Percentiles rank a stretch among this genome's conserved stretches.
Evolutionary conservation across 805 yeast species (phyloP).

Genomic region (Lachancea nothofagi): DNA sequence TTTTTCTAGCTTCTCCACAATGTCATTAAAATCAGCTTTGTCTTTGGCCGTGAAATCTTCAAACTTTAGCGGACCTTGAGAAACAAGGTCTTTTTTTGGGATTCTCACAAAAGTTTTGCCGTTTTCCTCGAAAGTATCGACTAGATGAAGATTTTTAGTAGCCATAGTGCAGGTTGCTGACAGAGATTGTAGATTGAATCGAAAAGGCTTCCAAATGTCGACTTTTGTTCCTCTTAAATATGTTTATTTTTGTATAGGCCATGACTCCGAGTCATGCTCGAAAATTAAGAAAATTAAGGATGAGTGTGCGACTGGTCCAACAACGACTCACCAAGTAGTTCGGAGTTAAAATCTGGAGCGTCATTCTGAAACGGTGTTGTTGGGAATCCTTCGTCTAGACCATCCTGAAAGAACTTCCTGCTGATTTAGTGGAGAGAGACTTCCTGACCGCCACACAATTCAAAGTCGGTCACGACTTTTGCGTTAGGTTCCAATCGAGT

Average conservation of each 20-base stretch:
- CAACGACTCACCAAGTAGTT: no score
- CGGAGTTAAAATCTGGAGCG: no score
- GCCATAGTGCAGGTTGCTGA: constrained; percentile 8
- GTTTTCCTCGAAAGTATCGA: constrained; percentile 10
- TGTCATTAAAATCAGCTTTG: constrained; percentile 5
- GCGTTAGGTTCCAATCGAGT: no score
- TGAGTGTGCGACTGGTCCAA: no score
- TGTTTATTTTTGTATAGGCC: no score
- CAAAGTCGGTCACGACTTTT: no score
- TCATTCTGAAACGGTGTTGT: no score
- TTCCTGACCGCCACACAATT: no score
- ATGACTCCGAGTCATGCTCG: constrained; percentile 3
- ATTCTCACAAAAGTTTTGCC: constrained; percentile 12
- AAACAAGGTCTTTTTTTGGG: constrained; percentile 5
- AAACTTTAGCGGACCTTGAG: background rate
- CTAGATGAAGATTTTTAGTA: constrained; percentile 9
- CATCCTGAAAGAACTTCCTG: no score
- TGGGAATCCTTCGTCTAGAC: no score
- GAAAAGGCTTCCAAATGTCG: background rate
- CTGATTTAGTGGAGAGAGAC: no score
- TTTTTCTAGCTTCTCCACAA: constrained; percentile 18
- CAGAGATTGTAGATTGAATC: background rate
- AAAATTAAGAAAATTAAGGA: no score
- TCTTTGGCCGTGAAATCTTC: constrained; percentile 8
- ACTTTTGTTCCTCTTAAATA: background rate